These are phyloP conservation scores for Colletotrichum tabaci DNA, from an alignment of 2,329 filamentous ascomycete genomes.

Conservation along the genomic window DNA sequence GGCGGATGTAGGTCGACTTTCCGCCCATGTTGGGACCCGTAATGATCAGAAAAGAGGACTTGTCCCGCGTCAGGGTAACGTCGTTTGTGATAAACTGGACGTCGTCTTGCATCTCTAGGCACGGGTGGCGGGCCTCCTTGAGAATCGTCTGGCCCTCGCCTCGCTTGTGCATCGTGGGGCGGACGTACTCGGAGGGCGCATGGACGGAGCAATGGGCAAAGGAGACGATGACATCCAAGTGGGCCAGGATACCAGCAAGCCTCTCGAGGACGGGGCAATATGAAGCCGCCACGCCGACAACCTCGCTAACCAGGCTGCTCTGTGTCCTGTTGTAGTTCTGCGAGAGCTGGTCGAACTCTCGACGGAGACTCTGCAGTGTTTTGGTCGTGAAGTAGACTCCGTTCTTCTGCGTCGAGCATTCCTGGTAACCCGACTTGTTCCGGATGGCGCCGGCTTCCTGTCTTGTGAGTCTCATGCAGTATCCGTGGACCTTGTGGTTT, in stretches of 20 bases:
- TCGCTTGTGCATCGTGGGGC: conserved; percentile 90
- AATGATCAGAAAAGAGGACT: conserved; percentile 94
- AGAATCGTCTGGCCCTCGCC: conserved; percentile 90
- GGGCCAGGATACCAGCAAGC: conserved; percentile 88
- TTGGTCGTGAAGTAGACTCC: conserved; percentile 98
- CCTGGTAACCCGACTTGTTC: conserved; percentile 90
- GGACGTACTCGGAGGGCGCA: conserved; percentile 91
- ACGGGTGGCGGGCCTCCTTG: conserved; percentile 95
- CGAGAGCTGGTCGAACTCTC: conserved; percentile 94
- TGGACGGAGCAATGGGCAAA: conserved; percentile 95
- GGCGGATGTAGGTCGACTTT: conserved; percentile 98
- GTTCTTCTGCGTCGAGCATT: conserved; percentile 98
- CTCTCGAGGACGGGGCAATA: conserved; percentile 95
- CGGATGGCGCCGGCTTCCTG: conserved; percentile 94
- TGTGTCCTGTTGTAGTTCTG: conserved; percentile 97
- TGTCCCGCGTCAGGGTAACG: conserved; percentile 82
- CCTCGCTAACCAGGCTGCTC: conserved; percentile 89
- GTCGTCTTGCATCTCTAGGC: conserved; percentile 99
- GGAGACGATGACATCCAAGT: conserved; percentile 94
- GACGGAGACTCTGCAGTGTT: conserved; percentile 82
- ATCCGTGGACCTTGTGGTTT: conserved; percentile 95
- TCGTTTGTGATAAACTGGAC: conserved; percentile 99
- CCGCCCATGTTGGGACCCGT: conserved; percentile 99
- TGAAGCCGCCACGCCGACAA: conserved; percentile 92
- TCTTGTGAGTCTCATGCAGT: conserved; percentile 94